Conservation (phyloP, 2,329 filamentous ascomycete species). For the Neofusicoccum umdonicola region DNA sequence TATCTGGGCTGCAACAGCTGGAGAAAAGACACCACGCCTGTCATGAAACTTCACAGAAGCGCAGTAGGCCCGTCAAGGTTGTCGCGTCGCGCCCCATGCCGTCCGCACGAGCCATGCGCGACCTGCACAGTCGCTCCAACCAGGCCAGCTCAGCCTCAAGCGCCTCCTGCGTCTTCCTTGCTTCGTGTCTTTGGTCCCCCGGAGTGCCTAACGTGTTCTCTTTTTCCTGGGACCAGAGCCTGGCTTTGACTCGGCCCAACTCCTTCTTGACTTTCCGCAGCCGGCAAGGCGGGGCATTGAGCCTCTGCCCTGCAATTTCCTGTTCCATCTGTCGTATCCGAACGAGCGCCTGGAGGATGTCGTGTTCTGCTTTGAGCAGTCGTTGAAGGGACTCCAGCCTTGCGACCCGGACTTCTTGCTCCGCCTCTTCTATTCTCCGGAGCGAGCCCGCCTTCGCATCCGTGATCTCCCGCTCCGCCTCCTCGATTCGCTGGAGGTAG, state of each 20-base stretch:
- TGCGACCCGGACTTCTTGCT: background rate
- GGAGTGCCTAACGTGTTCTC: background rate
- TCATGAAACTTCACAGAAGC: background rate
- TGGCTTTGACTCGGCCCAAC: background rate
- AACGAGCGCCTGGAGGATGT: background rate
- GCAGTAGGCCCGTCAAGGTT: background rate
- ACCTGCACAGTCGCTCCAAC: background rate
- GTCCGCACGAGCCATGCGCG: background rate
- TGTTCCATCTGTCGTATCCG: background rate
- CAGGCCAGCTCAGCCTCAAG: background rate
- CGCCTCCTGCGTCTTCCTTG: background rate
- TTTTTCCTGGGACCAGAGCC: background rate
- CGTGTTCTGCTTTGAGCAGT: background rate
- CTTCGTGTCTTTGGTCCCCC: background rate
- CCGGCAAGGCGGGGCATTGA: background rate
- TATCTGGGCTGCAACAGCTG: background rate
- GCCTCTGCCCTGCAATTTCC: constrained; percentile 12
- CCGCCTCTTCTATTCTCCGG: background rate
- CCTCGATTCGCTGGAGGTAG: background rate
- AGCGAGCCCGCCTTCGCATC: background rate
- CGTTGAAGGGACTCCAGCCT: background rate
- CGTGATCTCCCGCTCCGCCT: background rate
- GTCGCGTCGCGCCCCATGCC: background rate
- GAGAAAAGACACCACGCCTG: too few relatives aligned
- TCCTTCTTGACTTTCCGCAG: constrained; percentile 12